A percentile compares a stretch with the other conserved stretches of the same genome.
Conservation (phyloP, 148 eudicot genomes). For the Limonium bicolor region DNA sequence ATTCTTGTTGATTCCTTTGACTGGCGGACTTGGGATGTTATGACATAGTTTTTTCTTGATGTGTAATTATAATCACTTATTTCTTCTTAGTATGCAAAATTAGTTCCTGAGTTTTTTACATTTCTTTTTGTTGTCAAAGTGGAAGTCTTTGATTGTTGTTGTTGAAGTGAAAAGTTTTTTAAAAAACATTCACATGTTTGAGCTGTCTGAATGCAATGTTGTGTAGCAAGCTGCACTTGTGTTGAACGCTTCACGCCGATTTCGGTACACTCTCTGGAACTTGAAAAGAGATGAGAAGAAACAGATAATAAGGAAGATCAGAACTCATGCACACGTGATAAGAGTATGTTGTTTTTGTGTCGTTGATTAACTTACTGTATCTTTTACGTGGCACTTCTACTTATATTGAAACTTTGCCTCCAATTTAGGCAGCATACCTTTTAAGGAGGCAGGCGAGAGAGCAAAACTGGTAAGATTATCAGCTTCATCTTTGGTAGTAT, state of each 20-base stretch:
- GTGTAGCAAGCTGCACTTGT: slow-evolving; percentile 98
- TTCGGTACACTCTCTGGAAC: slow-evolving; percentile 80
- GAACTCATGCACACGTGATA: slow-evolving; percentile 88
- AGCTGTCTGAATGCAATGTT: too few species aligned
- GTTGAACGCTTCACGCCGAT: slow-evolving; percentile 86
- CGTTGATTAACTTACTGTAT: neutral
- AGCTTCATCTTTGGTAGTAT: too few species aligned
- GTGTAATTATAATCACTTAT: too few species aligned
- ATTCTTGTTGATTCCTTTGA: too few species aligned
- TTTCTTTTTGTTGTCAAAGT: too few species aligned
- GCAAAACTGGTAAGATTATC: slow-evolving; percentile 29
- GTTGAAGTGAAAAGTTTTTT: too few species aligned
- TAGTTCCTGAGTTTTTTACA: too few species aligned
- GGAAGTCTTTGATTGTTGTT: too few species aligned
- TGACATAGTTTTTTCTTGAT: too few species aligned
- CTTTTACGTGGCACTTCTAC: neutral
- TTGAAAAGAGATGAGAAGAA: slow-evolving; percentile 84
- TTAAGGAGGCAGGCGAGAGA: slow-evolving; percentile 53
- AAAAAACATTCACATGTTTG: too few species aligned
- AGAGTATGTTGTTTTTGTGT: slow-evolving; percentile 32
- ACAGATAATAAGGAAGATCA: slow-evolving; percentile 55
- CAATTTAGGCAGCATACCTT: slow-evolving; percentile 69
- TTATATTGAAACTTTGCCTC: slow-evolving; percentile 1
- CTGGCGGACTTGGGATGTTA: too few species aligned
- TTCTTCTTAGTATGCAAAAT: too few species aligned